Evolutionary conservation across 1,284 basidiomycete genomes (phyloP).

Genomic region (Moesziomyces parantarcticus): DNA sequence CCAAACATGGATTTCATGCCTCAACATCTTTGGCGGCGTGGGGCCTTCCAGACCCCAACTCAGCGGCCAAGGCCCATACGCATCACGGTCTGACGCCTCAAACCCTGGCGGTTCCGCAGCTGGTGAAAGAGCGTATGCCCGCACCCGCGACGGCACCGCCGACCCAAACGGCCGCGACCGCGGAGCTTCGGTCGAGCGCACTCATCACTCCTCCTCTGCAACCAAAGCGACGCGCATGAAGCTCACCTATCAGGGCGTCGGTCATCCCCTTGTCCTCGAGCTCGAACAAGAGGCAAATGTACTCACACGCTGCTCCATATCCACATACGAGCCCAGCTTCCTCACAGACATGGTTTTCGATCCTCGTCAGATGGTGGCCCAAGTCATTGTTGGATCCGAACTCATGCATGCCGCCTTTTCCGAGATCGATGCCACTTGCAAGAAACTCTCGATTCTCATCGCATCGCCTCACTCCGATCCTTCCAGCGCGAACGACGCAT

Average conservation of each 20-base stretch:
- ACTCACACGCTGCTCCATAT: slow-evolving; percentile 86
- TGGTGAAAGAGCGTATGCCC: slow-evolving; percentile 9
- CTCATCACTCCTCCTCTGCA: slow-evolving; percentile 3
- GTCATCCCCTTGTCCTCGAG: slow-evolving; percentile 80
- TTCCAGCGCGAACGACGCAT: not conserved
- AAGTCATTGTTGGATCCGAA: slow-evolving; percentile 50
- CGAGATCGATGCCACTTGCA: slow-evolving; percentile 47
- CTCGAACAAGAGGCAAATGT: slow-evolving; percentile 87
- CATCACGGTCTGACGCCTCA: slow-evolving; percentile 8
- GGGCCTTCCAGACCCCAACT: slow-evolving; percentile 36
- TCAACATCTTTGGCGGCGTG: slow-evolving; percentile 91
- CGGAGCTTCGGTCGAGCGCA: slow-evolving; percentile 18
- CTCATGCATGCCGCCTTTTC: slow-evolving; percentile 45
- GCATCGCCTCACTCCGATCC: slow-evolving; percentile 15
- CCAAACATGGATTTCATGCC: slow-evolving; percentile 82
- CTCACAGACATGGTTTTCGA: slow-evolving; percentile 83
- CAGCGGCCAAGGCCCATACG: not conserved
- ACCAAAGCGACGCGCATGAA: slow-evolving; percentile 77
- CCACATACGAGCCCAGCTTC: slow-evolving; percentile 84
- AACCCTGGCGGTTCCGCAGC: not conserved
- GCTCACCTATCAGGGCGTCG: slow-evolving; percentile 81
- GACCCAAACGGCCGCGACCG: slow-evolving; percentile 26
- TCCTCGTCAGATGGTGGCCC: slow-evolving; percentile 33
- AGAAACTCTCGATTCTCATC: slow-evolving; percentile 42
- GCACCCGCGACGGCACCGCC: slow-evolving; percentile 26